Conservation (phyloP, 352 stramenopile genomes). For the Pythium oligandrum region DNA sequence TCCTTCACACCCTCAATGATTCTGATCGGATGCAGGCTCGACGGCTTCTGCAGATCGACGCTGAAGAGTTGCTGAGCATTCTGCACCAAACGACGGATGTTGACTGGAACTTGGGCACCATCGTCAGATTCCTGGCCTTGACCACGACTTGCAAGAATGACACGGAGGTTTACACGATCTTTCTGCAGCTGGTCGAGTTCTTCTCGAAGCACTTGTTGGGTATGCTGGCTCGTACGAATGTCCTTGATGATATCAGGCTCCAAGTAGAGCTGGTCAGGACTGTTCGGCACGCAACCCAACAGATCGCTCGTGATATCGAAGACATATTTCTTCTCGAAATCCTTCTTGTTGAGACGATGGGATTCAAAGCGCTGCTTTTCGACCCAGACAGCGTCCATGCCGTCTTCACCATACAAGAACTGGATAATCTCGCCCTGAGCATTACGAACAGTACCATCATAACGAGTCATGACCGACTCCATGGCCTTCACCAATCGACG, state of each 20-base stretch:
- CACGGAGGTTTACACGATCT: conserved; percentile 91
- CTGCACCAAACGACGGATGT: conserved; percentile 93
- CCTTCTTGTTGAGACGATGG: conserved; percentile 83
- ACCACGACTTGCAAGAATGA: conserved; percentile 95
- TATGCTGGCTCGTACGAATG: conserved; percentile 92
- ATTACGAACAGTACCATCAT: conserved; percentile 99
- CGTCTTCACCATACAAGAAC: conserved; percentile 95
- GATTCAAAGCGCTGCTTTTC: conserved; percentile 96
- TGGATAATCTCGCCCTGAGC: conserved; percentile 84
- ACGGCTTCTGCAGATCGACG: conserved; percentile 91
- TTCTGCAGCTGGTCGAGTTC: conserved; percentile 93
- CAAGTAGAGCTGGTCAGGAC: conserved; percentile 81
- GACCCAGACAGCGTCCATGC: conserved; percentile 99
- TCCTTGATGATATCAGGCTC: conserved; percentile 85
- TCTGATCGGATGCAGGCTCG: conserved; percentile 88
- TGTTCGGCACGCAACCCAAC: conserved; percentile 88
- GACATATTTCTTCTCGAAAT: conserved; percentile 94
- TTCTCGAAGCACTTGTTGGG: conserved; percentile 91
- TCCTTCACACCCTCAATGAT: conserved; percentile 91
- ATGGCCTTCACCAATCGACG: conserved; percentile 99
- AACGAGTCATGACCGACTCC: conserved; percentile 98
- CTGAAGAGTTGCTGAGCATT: conserved; percentile 94
- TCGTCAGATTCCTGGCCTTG: conserved; percentile 91
- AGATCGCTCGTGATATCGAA: conserved; percentile 91
- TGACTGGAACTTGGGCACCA: conserved; percentile 89